Conservation (phyloP, 805 yeast species). For the Hanseniaspora jakobsenii region DNA sequence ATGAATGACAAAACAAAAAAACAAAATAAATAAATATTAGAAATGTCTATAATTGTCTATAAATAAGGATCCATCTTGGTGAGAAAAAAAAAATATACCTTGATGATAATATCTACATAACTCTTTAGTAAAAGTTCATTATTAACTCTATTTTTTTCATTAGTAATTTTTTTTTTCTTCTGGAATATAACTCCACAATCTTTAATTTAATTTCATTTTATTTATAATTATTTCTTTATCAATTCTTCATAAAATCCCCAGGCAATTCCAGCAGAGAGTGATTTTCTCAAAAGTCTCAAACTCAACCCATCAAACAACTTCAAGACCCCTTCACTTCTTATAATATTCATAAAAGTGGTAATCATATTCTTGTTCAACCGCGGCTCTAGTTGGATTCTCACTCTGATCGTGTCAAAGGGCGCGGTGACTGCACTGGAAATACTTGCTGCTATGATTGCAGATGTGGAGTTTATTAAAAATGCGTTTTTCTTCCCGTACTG, state of each 20-base stretch:
- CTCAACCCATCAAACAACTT: conserved; percentile 75
- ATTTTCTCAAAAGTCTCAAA: conserved; percentile 72
- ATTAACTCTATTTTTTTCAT: too few species aligned
- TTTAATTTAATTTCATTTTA: too few species aligned
- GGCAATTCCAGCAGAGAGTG: conserved; percentile 83
- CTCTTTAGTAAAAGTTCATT: too few species aligned
- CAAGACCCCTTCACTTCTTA: conserved; percentile 36
- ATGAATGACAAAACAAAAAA: neutral
- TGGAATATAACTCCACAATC: too few species aligned
- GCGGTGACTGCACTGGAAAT: conserved; percentile 78
- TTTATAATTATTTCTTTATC: conserved; percentile 35
- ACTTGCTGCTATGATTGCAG: conserved; percentile 73
- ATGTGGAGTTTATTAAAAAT: conserved; percentile 46
- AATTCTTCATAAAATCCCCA: conserved; percentile 96
- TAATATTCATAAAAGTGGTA: conserved; percentile 31
- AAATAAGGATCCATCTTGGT: too few species aligned
- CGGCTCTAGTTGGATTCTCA: conserved; percentile 72
- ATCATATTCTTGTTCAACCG: conserved; percentile 32
- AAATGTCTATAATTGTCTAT: too few species aligned
- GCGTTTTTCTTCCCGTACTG: conserved; percentile 25
- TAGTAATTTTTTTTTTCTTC: neutral
- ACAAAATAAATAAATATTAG: neutral
- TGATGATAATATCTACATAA: too few species aligned
- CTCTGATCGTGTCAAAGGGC: conserved; percentile 89
- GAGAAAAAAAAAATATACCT: neutral